A percentile compares a stretch with the other conserved stretches of the same genome.
Conservation (phyloP, 768 basidiomycete species). For the Russula olivacea region DNA sequence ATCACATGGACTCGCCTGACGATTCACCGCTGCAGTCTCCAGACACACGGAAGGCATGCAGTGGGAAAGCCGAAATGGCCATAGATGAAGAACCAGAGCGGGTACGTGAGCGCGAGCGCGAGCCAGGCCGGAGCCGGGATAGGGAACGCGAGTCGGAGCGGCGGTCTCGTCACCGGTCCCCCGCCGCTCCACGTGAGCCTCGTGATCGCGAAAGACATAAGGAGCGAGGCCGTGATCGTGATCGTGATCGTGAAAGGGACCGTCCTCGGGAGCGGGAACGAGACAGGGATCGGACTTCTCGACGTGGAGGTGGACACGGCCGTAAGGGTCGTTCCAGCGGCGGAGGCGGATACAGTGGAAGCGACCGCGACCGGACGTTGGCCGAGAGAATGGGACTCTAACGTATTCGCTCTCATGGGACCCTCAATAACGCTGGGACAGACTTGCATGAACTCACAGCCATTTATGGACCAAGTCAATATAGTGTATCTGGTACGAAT, state of each 20-base stretch:
- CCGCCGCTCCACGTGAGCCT: conserved; percentile 13
- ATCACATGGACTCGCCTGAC: conserved; percentile 23
- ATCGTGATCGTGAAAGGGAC: conserved; percentile 27
- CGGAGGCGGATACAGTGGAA: conserved; percentile 31
- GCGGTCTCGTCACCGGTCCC: conserved; percentile 17
- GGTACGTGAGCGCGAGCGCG: conserved; percentile 32
- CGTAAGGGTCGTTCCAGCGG: conserved; percentile 34
- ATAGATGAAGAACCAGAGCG: conserved; percentile 46
- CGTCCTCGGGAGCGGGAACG: conserved; percentile 20
- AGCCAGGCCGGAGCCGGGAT: conserved; percentile 36
- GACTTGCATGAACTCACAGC: conserved; percentile 25
- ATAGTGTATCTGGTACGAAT: conserved; percentile 38
- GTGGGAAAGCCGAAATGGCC: conserved; percentile 43
- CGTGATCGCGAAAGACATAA: conserved; percentile 24
- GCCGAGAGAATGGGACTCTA: conserved; percentile 78
- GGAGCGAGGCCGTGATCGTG: conserved; percentile 28
- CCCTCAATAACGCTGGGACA: conserved; percentile 19
- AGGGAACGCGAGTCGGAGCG: conserved; percentile 25
- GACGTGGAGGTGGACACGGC: conserved; percentile 22
- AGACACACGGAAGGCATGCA: conserved; percentile 20
- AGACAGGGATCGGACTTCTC: conserved; percentile 25
- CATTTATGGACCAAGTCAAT: conserved; percentile 20
- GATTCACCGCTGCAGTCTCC: conserved; percentile 25
- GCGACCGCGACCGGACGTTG: conserved; percentile 67
- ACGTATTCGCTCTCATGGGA: conserved; percentile 27